These are phyloP conservation scores for Clonostachys rhizophaga DNA, from an alignment of 2,329 filamentous ascomycete species.

Conservation along the genomic window DNA sequence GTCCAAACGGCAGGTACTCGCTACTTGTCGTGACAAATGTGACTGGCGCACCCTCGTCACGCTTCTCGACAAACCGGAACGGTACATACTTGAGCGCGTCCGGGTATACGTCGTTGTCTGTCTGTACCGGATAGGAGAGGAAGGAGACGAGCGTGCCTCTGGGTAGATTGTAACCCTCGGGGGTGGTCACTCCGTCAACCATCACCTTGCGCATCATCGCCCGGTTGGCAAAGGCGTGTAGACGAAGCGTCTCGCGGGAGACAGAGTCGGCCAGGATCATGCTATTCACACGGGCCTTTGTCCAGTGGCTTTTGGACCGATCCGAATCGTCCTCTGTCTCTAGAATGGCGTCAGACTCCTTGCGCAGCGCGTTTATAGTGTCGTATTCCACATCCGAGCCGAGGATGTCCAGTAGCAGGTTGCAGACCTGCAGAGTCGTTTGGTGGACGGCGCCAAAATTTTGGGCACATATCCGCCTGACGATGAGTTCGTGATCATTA, in stretches of 20 bases:
- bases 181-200: conserved; percentile 17
- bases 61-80: conserved; percentile 28
- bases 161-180: conserved; percentile 21
- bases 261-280: conserved; percentile 34
- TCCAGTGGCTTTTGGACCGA: conserved; percentile 20
- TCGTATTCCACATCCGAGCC: conserved; percentile 25
- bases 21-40: conserved; percentile 20
- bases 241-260: conserved; percentile 31
- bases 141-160: conserved; percentile 24
- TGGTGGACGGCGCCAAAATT: conserved; percentile 34
- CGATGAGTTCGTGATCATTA: conserved; percentile 17
- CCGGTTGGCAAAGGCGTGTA: conserved; percentile 14
- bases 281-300: conserved; percentile 25
- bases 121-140: conserved; percentile 19
- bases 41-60: background rate
- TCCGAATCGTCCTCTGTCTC: conserved; percentile 8
- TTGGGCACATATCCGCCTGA: conserved; percentile 18
- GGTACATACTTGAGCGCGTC: conserved; percentile 31
- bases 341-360: conserved; percentile 26
- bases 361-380: conserved; percentile 27
- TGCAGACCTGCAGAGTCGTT: conserved; percentile 29
- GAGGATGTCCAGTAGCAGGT: conserved; percentile 29
- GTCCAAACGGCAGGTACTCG: conserved; percentile 28
- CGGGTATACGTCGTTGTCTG: conserved; percentile 19
- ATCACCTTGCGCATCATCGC: conserved; percentile 15